phyloP scores from a whole-genome alignment of 768 basidiomycete genomes.

The Mrakia frigida region DNA sequence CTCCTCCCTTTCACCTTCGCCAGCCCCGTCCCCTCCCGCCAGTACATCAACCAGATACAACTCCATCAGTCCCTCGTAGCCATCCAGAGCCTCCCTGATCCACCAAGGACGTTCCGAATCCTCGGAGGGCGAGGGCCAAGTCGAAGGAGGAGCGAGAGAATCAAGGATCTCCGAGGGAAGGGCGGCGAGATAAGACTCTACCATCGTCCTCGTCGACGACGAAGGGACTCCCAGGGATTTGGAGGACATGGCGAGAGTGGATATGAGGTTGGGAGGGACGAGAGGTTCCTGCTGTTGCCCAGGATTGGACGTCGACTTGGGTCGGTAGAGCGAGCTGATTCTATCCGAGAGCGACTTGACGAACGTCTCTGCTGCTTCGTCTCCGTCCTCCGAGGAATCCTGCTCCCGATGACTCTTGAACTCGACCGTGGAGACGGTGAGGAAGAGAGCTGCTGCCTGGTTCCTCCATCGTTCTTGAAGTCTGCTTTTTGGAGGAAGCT shows the following conservation, averaged over 20 bases:
- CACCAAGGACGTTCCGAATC: background rate
- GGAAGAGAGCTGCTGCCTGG: conserved; percentile 6
- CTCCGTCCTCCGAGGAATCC: background rate
- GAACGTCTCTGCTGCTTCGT: background rate
- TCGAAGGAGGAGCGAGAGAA: background rate
- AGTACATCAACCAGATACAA: conserved; percentile 16
- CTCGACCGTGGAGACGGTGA: conserved; percentile 4
- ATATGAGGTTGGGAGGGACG: conserved; percentile 12
- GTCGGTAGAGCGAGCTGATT: background rate
- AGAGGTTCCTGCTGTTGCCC: background rate
- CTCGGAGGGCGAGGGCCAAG: background rate
- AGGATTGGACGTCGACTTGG: background rate
- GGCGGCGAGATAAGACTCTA: background rate
- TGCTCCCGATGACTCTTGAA: background rate
- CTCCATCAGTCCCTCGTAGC: conserved; percentile 13
- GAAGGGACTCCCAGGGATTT: conserved; percentile 5
- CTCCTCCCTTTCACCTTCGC: conserved; percentile 6
- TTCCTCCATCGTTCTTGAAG: conserved; percentile 13
- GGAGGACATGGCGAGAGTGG: conserved; percentile 10
- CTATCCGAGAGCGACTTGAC: background rate
- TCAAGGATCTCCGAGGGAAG: conserved; percentile 3
- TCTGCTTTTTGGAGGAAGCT: background rate
- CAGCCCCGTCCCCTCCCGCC: background rate
- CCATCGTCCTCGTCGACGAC: background rate
- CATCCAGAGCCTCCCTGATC: conserved; percentile 5